Evolutionary conservation across 768 basidiomycete species (phyloP), one percentile per base, ranked within the genome.

Genomic region (Termitomyces sp.): DNA sequence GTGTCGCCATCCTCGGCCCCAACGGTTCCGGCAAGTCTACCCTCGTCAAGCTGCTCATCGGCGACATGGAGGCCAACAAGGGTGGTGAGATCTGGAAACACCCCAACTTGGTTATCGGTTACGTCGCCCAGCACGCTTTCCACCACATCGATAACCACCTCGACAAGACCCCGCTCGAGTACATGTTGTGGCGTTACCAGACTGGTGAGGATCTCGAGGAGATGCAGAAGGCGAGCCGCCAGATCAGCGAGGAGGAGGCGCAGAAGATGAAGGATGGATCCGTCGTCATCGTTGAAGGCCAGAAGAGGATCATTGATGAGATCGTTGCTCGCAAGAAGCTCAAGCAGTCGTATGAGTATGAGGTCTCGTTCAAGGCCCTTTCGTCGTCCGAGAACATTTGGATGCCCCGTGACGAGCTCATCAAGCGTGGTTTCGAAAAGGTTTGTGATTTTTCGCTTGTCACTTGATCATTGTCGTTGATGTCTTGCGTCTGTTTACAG

Each of bases 131-230:
- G 76, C 95, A 98, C 75, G 95, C 95, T 60, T 98, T 98, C 94
- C 95, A 98, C 81, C 95, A 98, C 75, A 98, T 98, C 70, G 95
- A 98, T 73, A 78, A 93, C 74, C 95, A 98, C 71, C 91, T 98
- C 70, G 95, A 98, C 83, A 96, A 94, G 84, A 98, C 95, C 15
- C 92, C 95, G 51, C 87, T 98, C 66, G 95, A 98, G 79, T 98
- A 98, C 83, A 94, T 98, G 92, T 79, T 98, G 64, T 98, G 95
- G 95, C 94, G 95, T 77, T 98, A 97, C 86, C 95, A 98, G 84
- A 98, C 95, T 58, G 95, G 95, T 73, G 95, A 98, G 75, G 95
- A 98, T 81, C 76, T 97, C 72, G 95, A 98, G 78, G 95, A 97
- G 80, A 83, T 98, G 85, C 77, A 76, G 76, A 98, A 97, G 84